Evolutionary conservation across 805 yeast genomes (phyloP), one percentile per base, ranked within the genome.

Genomic region (Lachancea waltii): DNA sequence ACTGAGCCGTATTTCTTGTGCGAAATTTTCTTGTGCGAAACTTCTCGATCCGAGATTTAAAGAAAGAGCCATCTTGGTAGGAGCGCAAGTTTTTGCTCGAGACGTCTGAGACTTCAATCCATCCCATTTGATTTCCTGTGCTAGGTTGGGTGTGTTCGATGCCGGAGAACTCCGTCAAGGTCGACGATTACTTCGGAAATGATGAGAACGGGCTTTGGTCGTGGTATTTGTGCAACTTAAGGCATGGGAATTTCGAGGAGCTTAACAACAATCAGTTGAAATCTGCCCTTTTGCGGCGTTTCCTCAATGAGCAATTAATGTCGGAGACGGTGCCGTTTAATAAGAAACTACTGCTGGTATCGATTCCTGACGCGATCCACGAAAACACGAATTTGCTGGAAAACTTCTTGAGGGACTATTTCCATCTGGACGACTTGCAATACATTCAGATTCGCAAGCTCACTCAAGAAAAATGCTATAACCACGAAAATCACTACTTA

Each of bases 171-270:
- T 46, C 59, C 7, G 49, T 58, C 15, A 51, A 54, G 35, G 59
- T 62, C 5, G 50, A 50, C 7, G 58, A 59, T 26, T 50, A 54
- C 27, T 55, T 48, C 30, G 63, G 56, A 20, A 55, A 60, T 33
- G 60, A 57, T 36, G 55, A 54, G 19, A 56, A 62, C 36, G 63
- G 59, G 10, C 44, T 62, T 14, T 61, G 65, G 62, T 52, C 63
- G 14, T 64, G 68, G 68, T 63, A 61, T 42, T 34, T 63, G 21
- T 35, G 52, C n/a, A 60, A 60, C 33, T 46, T 64, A 7, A 46
- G 63, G 34, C 50, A 53, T 10, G 68, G 68, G 1, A 50, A 53
- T 21, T 64, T 63, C 41, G 68, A 63, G 38, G 58, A 60, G 40
- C 44, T 64, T 7, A 54, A 53, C 2, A 45, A 48, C 8, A 57